phyloP scores from a whole-genome alignment of 768 basidiomycete genomes.

The Russula virescens region DNA sequence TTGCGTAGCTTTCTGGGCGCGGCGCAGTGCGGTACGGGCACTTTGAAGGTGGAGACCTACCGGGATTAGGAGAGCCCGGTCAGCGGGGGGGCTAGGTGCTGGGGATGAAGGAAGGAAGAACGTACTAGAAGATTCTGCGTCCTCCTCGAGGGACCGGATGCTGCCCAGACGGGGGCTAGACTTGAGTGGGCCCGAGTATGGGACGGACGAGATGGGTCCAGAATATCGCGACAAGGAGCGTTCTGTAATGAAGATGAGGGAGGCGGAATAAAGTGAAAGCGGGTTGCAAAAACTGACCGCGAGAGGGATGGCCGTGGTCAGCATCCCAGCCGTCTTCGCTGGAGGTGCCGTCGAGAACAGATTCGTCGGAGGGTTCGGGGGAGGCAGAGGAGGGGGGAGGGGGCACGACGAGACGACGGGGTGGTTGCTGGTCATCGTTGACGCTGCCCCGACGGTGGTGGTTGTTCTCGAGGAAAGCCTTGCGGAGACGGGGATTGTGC shows the following conservation, averaged over 20 bases:
- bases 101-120: not conserved
- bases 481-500: constrained; percentile 73
- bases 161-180: constrained; percentile 18
- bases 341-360: constrained; percentile 14
- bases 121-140: constrained; percentile 22
- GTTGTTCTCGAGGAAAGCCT: constrained; percentile 20
- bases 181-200: constrained; percentile 12
- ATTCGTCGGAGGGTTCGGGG: constrained; percentile 24
- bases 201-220: constrained; percentile 1
- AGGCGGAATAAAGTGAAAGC: not conserved
- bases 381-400: constrained; percentile 16
- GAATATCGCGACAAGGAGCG: constrained; percentile 12
- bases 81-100: too few species aligned
- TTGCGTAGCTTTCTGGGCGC: constrained; percentile 24
- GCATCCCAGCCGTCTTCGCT: constrained; percentile 21
- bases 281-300: constrained; percentile 12
- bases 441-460: not conserved
- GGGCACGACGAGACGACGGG: constrained; percentile 7
- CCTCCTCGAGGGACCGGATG: constrained; percentile 20
- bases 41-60: constrained; percentile 17
- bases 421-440: not conserved
- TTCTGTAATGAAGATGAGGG: constrained; percentile 3
- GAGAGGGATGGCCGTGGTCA: constrained; percentile 5
- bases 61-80: not conserved
- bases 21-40: constrained; percentile 20